Percentiles rank a stretch among this genome's conserved stretches.
Evolutionary conservation across 2,329 filamentous ascomycete genomes (phyloP).

Genomic region (Colletotrichum coccodes): DNA sequence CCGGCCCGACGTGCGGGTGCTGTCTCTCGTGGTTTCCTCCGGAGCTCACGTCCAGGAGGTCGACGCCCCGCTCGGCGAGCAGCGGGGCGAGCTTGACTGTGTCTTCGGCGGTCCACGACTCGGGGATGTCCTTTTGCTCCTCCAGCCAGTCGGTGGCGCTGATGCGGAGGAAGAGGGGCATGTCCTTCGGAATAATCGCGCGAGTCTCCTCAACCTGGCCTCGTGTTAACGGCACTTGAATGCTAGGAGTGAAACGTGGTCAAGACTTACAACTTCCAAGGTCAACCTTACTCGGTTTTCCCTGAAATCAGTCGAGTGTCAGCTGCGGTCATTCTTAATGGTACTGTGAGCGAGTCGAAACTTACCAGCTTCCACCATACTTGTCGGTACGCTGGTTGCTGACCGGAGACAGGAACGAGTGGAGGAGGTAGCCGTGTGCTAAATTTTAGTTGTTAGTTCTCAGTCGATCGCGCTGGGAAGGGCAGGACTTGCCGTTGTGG

Average conservation of each 20-base stretch:
- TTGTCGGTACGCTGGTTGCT: slow-evolving; percentile 61
- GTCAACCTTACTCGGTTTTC: slow-evolving; percentile 58
- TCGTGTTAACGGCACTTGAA: background rate
- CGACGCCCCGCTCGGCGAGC: slow-evolving; percentile 72
- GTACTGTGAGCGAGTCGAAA: background rate
- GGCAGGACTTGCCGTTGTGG: slow-evolving; percentile 45
- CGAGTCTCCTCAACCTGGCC: slow-evolving; percentile 65
- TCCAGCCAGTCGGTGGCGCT: slow-evolving; percentile 81
- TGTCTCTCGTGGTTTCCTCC: slow-evolving; percentile 68
- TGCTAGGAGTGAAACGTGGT: background rate
- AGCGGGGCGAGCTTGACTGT: slow-evolving; percentile 70
- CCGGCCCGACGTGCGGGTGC: slow-evolving; percentile 64
- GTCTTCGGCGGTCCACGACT: slow-evolving; percentile 75
- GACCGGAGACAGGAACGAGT: slow-evolving; percentile 59
- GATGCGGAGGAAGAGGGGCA: slow-evolving; percentile 79
- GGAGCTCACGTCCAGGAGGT: slow-evolving; percentile 75
- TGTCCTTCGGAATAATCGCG: slow-evolving; percentile 69
- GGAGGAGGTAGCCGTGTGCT: slow-evolving; percentile 64
- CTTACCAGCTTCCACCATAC: slow-evolving; percentile 51
- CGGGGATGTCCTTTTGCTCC: slow-evolving; percentile 60
- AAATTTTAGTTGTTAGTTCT: background rate
- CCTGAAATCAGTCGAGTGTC: background rate
- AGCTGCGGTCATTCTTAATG: background rate
- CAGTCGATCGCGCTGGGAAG: background rate
- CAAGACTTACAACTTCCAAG: slow-evolving; percentile 62